Percentiles rank a stretch among this genome's conserved stretches.
These are phyloP conservation scores for Cymbidium sinense DNA, from an alignment of 106 monocot species.

Conservation along the genomic window DNA sequence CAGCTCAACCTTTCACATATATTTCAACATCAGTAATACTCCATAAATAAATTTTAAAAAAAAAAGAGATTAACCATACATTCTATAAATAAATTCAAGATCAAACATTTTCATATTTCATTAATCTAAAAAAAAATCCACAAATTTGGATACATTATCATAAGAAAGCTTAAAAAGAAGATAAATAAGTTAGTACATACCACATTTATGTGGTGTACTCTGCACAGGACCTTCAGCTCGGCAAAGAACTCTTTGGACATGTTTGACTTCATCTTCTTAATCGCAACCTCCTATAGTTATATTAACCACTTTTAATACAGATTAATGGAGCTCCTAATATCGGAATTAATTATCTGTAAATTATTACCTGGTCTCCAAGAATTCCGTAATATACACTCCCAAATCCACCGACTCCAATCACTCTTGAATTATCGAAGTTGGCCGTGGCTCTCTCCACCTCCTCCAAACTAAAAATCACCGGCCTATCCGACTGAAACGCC, in stretches of 20 bases:
- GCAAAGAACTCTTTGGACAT: constrained; percentile 53
- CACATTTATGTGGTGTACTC: constrained; percentile 55
- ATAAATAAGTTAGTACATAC: constrained; percentile 13
- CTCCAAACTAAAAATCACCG: constrained; percentile 30
- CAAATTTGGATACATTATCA: too few relatives aligned
- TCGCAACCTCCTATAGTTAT: constrained; percentile 36
- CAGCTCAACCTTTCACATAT: constrained; percentile 28
- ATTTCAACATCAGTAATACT: too few relatives aligned
- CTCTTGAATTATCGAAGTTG: constrained; percentile 38
- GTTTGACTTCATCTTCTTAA: constrained; percentile 52
- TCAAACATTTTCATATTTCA: too few relatives aligned
- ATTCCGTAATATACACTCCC: constrained; percentile 47
- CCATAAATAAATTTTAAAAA: too few relatives aligned
- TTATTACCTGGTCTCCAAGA: constrained; percentile 25
- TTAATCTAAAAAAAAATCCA: too few relatives aligned
- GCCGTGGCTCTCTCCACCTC: constrained; percentile 30
- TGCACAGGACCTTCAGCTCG: constrained; percentile 53
- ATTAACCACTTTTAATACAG: background rate
- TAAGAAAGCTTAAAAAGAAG: background rate
- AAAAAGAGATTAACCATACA: too few relatives aligned
- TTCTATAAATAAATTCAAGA: too few relatives aligned
- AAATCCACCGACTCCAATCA: constrained; percentile 49
- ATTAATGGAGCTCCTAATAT: background rate
- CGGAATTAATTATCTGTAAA: constrained; percentile 10
- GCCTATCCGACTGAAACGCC: constrained; percentile 26